Percentiles rank a stretch among this genome's conserved stretches.
Conservation (phyloP, 2,329 filamentous ascomycete species). For the Fusarium abutilonis region DNA sequence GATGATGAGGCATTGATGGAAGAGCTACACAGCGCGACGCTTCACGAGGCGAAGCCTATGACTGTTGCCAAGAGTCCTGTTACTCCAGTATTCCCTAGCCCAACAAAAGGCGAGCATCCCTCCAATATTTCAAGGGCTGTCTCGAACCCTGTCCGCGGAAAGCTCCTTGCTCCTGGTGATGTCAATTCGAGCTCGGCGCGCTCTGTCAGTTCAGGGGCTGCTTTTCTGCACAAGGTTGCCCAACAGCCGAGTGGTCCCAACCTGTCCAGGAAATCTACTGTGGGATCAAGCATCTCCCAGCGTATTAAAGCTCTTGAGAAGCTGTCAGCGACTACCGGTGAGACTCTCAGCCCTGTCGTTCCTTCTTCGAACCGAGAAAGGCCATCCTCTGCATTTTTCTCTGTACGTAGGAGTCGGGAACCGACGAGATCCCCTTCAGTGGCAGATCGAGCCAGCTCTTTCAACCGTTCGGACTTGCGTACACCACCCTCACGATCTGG, state of each 20-base stretch:
- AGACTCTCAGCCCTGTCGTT: slow-evolving; percentile 27
- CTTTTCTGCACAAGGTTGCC: slow-evolving; percentile 63
- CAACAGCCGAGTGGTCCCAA: slow-evolving; percentile 62
- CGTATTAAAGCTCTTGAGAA: slow-evolving; percentile 94
- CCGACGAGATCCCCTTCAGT: slow-evolving; percentile 58
- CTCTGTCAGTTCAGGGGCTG: slow-evolving; percentile 66
- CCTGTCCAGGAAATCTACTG: slow-evolving; percentile 73
- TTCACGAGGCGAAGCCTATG: slow-evolving; percentile 85
- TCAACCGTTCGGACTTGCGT: slow-evolving; percentile 46
- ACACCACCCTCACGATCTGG: slow-evolving; percentile 53
- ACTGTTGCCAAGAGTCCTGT: slow-evolving; percentile 85
- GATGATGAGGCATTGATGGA: slow-evolving; percentile 88
- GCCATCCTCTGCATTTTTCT: slow-evolving; percentile 66
- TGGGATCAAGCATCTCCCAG: slow-evolving; percentile 91
- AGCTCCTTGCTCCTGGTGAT: slow-evolving; percentile 58
- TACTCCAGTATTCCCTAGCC: slow-evolving; percentile 66
- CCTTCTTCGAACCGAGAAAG: slow-evolving; percentile 49
- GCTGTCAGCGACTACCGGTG: slow-evolving; percentile 61
- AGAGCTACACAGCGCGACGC: slow-evolving; percentile 81
- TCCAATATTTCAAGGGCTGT: slow-evolving; percentile 57
- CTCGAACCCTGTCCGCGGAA: slow-evolving; percentile 58
- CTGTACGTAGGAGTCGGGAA: slow-evolving; percentile 63
- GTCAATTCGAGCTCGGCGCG: slow-evolving; percentile 58
- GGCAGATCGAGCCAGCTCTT: slow-evolving; percentile 55
- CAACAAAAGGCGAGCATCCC: slow-evolving; percentile 41